Base-by-base conservation (phyloP, 1,284 basidiomycete species). In the Phylloboletellus chloephorus region DNA sequence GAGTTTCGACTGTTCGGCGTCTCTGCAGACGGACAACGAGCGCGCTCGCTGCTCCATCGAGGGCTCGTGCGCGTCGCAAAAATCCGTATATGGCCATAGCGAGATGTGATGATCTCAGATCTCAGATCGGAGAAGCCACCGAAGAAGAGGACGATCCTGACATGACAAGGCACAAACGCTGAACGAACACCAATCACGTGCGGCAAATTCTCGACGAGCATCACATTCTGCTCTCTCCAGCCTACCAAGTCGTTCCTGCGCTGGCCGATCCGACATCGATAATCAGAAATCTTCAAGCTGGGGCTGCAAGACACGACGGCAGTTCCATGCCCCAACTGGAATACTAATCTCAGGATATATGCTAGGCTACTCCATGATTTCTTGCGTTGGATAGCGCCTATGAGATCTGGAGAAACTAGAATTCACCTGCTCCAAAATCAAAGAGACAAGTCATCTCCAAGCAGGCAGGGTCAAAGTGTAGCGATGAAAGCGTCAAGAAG, bases 371-470 rank as follows among this genome's bases (percentile, higher is more conserved):
- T n/a, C n/a, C n/a, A n/a, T n/a, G n/a, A n/a, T n/a, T n/a, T n/a
- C n/a, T n/a, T n/a, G n/a, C n/a, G n/a, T n/a, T n/a, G n/a, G n/a
- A n/a, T n/a, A n/a, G n/a, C n/a, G n/a, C n/a, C n/a, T n/a, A n/a
- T n/a, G n/a, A n/a, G n/a, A n/a, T n/a, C n/a, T n/a, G n/a, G n/a
- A n/a, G n/a, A n/a, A n/a, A n/a, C n/a, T n/a, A 72, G 54, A 83
- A 82, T 52, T 67, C 79, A 20, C 50, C 64, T 5, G 71, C 74
- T 3, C 68, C 72, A 2, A 72, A 69, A 42, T 11, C 65, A 2
- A 83, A 84, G 63, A 81, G 77, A 56, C 52, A 57, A 2, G 72
- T 72, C 43, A 41, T 68, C 5, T 54, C 53, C 46, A 57, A 56
- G 25, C 54, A 56, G 24, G 28, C 53, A 44, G 31, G 31, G 36